A percentile compares a stretch with the other conserved stretches of the same genome.
phyloP scores from a whole-genome alignment of 1,284 basidiomycete species.

The Cystobasidium slooffiae region DNA sequence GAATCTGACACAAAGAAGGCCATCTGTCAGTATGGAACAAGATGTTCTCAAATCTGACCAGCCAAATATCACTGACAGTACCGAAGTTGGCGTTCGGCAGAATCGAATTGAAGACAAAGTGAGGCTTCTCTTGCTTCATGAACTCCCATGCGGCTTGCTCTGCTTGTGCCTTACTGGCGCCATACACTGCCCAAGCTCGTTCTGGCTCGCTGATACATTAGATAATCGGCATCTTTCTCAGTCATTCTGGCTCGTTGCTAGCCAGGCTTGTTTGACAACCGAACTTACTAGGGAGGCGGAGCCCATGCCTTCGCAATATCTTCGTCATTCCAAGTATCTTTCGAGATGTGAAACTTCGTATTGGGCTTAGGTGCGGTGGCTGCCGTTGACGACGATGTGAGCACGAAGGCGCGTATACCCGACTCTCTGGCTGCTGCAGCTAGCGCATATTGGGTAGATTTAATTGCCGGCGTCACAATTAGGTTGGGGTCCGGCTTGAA shows the following conservation, averaged over 20 bases:
- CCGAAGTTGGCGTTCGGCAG: constrained; percentile 44
- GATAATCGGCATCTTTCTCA: neutral
- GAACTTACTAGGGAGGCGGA: constrained; percentile 37
- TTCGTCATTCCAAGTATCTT: constrained; percentile 38
- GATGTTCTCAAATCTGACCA: neutral
- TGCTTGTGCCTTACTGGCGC: constrained; percentile 44
- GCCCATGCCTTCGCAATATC: constrained; percentile 34
- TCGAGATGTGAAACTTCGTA: constrained; percentile 15
- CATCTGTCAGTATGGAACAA: neutral
- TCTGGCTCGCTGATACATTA: constrained; percentile 13
- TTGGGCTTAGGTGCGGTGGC: constrained; percentile 18
- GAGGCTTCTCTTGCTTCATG: constrained; percentile 44
- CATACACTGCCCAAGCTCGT: constrained; percentile 43
- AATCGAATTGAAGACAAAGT: constrained; percentile 43
- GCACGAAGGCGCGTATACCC: constrained; percentile 41
- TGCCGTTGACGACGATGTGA: constrained; percentile 45
- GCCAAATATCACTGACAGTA: neutral
- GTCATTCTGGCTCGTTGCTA: neutral
- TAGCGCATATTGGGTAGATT: constrained; percentile 32
- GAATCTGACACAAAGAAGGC: constrained; percentile 13
- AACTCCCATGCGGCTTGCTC: constrained; percentile 45
- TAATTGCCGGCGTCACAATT: constrained; percentile 39
- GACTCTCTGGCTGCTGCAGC: constrained; percentile 27
- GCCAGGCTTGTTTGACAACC: neutral
- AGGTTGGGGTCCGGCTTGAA: constrained; percentile 40